A percentile compares a stretch with the other conserved stretches of the same genome.
Conservation (phyloP, 176 grass and related monocot genomes). For the Cenchrus fungigraminus region DNA sequence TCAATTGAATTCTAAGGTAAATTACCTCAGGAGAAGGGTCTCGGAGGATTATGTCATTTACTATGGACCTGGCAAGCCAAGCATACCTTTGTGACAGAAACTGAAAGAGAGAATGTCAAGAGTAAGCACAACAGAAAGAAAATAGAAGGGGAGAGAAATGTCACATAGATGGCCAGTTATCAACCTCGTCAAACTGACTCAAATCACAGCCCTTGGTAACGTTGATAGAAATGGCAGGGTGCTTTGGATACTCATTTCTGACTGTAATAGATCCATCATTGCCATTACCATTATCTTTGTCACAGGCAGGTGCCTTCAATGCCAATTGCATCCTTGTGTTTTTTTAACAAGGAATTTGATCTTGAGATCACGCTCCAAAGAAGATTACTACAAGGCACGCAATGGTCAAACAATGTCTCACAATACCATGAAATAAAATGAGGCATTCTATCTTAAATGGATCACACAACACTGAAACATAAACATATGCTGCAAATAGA, state of each 20-base stretch:
- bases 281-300: background rate
- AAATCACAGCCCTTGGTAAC: fast-evolving
- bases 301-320: background rate
- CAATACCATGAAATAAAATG: background rate
- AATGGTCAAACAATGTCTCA: background rate
- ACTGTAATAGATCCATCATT: background rate
- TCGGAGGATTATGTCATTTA: background rate
- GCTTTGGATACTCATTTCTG: background rate
- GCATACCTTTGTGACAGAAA: background rate
- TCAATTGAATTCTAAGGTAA: background rate
- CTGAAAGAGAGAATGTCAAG: constrained; percentile 1
- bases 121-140: background rate
- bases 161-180: background rate
- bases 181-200: background rate
- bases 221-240: background rate
- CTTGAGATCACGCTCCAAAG: background rate
- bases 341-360: background rate
- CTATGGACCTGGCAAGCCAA: background rate
- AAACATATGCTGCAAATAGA: no score
- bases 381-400: background rate
- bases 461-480: no score
- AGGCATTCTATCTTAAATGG: no score
- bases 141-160: background rate
- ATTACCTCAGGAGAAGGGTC: background rate
- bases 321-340: background rate